Evolutionary conservation across 768 basidiomycete species (phyloP).

Genomic region (Kwoniella dendrophila): DNA sequence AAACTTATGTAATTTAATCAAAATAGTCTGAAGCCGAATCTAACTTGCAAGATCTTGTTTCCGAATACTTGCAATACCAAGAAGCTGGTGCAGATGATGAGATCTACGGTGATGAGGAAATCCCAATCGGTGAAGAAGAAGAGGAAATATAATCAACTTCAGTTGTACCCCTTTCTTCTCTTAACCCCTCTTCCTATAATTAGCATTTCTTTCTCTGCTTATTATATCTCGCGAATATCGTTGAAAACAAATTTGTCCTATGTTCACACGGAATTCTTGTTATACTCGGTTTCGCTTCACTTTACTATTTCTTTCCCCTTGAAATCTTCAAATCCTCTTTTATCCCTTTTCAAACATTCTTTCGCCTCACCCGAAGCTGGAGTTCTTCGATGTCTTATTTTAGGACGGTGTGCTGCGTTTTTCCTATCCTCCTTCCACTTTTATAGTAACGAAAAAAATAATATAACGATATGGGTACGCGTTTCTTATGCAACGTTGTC

Average conservation of each 20-base stretch:
- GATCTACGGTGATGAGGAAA: slow-evolving; percentile 51
- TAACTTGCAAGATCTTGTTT: slow-evolving; percentile 98
- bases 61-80: slow-evolving; percentile 77
- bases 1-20: not conserved
- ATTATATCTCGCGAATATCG: slow-evolving; percentile 7
- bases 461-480: slow-evolving; percentile 7
- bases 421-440: not conserved
- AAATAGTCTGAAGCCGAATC: slow-evolving; percentile 94
- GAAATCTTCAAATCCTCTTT: not conserved
- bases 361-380: slow-evolving; percentile 45
- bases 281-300: slow-evolving; percentile 11
- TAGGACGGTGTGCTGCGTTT: slow-evolving; percentile 51
- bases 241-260: not conserved
- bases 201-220: slow-evolving; percentile 12
- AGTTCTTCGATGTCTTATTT: slow-evolving; percentile 46
- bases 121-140: slow-evolving; percentile 45
- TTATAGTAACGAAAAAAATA: not conserved
- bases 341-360: slow-evolving; percentile 2
- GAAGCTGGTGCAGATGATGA: slow-evolving; percentile 53
- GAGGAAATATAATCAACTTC: slow-evolving; percentile 14
- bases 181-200: not conserved
- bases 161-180: not conserved
- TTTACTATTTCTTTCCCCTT: not conserved
- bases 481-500: slow-evolving; percentile 12
- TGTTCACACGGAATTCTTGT: not conserved